These are phyloP conservation scores for Dendrobium officinale DNA, from an alignment of 106 monocot genomes.

Conservation along the genomic window DNA sequence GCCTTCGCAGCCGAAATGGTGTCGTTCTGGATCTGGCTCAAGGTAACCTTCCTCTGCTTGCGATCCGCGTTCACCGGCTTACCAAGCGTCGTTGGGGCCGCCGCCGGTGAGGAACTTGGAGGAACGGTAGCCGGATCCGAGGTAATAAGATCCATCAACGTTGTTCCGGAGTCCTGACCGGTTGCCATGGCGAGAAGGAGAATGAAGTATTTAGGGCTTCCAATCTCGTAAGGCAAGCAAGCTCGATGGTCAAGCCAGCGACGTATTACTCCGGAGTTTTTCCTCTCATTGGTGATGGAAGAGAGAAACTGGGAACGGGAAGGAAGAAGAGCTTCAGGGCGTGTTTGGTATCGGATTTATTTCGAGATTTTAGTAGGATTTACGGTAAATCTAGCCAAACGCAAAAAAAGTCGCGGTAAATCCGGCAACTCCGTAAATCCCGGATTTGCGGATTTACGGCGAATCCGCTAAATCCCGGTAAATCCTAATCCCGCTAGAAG, in stretches of 20 bases:
- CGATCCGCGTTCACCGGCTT: slow-evolving; percentile 57
- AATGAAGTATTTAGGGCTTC: slow-evolving; percentile 1
- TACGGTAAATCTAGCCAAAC: too few relatives aligned
- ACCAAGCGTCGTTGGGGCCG: slow-evolving; percentile 42
- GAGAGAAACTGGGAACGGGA: neutral
- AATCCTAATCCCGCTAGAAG: too few relatives aligned
- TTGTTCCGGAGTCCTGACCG: slow-evolving; percentile 62
- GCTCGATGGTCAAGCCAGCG: neutral
- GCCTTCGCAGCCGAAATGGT: slow-evolving; percentile 93
- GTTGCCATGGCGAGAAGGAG: slow-evolving; percentile 34
- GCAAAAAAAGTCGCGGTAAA: too few relatives aligned
- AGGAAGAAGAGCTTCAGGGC: neutral
- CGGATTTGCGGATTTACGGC: too few relatives aligned
- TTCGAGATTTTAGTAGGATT: too few relatives aligned
- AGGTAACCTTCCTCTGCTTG: slow-evolving; percentile 59
- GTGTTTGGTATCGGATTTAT: too few relatives aligned
- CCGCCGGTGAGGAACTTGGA: slow-evolving; percentile 11
- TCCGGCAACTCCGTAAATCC: too few relatives aligned
- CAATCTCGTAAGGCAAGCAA: neutral
- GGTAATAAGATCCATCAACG: slow-evolving; percentile 87
- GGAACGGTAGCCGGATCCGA: slow-evolving; percentile 58
- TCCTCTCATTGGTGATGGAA: neutral
- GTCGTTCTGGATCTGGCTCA: slow-evolving; percentile 94
- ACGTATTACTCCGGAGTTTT: neutral
- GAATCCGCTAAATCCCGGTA: too few relatives aligned